Base-by-base conservation (phyloP, 192 early-diverging fungal genomes). In the Glomus cerebriforme region DNA sequence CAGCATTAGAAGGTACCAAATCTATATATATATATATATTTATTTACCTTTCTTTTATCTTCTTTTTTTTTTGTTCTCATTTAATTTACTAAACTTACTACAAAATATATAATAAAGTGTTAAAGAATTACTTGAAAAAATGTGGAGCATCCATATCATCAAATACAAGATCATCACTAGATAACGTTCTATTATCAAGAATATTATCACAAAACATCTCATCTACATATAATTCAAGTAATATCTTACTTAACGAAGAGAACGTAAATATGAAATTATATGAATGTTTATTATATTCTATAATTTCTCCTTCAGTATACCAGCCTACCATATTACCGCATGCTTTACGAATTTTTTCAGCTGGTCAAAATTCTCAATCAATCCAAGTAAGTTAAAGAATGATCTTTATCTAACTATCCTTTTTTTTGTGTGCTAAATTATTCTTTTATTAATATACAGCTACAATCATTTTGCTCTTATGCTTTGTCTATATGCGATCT, bases 401-500 rank as follows among this genome's bases (percentile, higher is more conserved):
- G 17, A 60, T 32, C 78, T 22, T 29, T 62, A 29, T 31, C 37
- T 29, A 58, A 59, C 64, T 29, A 27, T 24, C 19, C n/a, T 4
- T 29, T 19, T 27, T 29, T 31, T 19, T 12, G 63, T 60, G 3
- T 29, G 7, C 29, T 29, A 32, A 35, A 13, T 75, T 63, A 17
- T 27, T 29, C 22, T 19, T 54, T 54, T 29, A 45, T 9, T 17
- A 31, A 39, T 19, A 54, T 75, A 12, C 45, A 85, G 79, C 59
- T 87, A 13, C 82, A 76, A 63, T 65, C 59, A 45, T 72, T 80
- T 34, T 85, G 86, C 31, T 68, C 59, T 6, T 79, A 85, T 37
- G 86, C 85, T 2, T 79, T 90, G 69, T 81, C 83, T 0, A 82
- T 88, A 45, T 90, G 89, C 79, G 89, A 90, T 70, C 59, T 90